These are phyloP conservation scores for Xylariaceae sp. DNA, from an alignment of 2,329 filamentous ascomycete genomes.

Conservation along the genomic window DNA sequence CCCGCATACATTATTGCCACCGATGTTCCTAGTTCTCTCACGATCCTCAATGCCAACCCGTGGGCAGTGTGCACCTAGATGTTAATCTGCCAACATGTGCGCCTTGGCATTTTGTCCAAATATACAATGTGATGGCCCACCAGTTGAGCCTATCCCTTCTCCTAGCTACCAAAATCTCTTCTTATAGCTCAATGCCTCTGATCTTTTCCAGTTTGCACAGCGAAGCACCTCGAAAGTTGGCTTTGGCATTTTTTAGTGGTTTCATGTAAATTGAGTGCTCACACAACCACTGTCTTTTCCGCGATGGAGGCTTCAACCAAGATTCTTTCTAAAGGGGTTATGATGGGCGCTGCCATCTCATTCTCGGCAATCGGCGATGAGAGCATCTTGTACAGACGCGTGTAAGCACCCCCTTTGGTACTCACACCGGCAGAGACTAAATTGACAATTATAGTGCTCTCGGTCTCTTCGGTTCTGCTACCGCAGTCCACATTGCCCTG, in stretches of 20 bases:
- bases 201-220: too few species aligned
- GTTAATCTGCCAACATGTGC: too few species aligned
- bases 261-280: neutral
- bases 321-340: slow-evolving; percentile 29
- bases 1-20: neutral
- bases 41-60: neutral
- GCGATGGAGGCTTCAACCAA: slow-evolving; percentile 13
- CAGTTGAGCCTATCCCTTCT: too few species aligned
- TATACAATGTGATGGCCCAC: too few species aligned
- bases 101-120: too few species aligned
- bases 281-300: neutral
- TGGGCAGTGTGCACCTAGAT: too few species aligned
- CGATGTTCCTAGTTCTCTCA: neutral
- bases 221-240: too few species aligned
- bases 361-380: slow-evolving; percentile 23
- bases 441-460: slow-evolving; percentile 27
- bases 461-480: slow-evolving; percentile 27
- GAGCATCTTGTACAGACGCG: slow-evolving; percentile 21
- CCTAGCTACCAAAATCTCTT: too few species aligned
- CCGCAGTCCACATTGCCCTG: slow-evolving; percentile 16
- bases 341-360: slow-evolving; percentile 32
- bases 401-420: slow-evolving; percentile 26
- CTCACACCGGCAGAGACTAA: neutral
- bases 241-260: neutral
- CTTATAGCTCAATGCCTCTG: too few species aligned